Percentiles rank a stretch among this genome's conserved stretches.
Conservation (phyloP, 1,139 yeast genomes). For the Geotrichum aggregatum region DNA sequence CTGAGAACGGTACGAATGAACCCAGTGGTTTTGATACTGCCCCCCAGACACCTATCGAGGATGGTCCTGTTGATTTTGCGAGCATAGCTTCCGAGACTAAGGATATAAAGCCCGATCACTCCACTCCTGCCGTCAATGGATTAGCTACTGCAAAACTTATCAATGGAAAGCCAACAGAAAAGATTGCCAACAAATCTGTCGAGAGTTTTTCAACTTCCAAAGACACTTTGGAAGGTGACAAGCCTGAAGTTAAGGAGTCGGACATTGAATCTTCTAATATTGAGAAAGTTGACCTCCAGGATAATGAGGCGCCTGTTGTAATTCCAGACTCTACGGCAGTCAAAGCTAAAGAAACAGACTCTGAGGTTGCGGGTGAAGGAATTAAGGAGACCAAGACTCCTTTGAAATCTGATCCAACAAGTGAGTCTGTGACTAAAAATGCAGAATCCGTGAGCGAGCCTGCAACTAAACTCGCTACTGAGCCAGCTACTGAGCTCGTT, state of each 20-base stretch:
- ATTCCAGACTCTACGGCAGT: not conserved
- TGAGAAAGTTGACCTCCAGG: not conserved
- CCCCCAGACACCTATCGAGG: not conserved
- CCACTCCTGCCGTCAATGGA: not conserved
- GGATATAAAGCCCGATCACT: no score
- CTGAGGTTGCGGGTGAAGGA: not conserved
- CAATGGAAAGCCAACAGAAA: not conserved
- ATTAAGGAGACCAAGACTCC: not conserved
- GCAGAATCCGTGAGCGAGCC: no score
- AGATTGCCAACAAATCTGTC: not conserved
- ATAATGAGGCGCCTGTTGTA: no score
- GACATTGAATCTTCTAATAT: slow-evolving; percentile 13
- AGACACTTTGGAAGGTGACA: slow-evolving; percentile 21
- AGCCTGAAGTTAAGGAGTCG: slow-evolving; percentile 28
- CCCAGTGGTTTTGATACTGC: not conserved
- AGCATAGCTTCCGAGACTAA: no score
- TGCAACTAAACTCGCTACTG: no score
- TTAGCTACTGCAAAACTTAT: not conserved
- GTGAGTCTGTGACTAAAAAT: no score
- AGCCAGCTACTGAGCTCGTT: no score
- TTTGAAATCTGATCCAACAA: slow-evolving; percentile 25
- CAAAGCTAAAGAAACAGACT: not conserved
- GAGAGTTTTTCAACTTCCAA: not conserved
- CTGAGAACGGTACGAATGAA: not conserved
- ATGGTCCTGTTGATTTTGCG: not conserved